Evolutionary conservation across 164 flowering plant genomes (phyloP), one percentile per base, ranked within the genome.

Genomic region (Protea cynaroides): DNA sequence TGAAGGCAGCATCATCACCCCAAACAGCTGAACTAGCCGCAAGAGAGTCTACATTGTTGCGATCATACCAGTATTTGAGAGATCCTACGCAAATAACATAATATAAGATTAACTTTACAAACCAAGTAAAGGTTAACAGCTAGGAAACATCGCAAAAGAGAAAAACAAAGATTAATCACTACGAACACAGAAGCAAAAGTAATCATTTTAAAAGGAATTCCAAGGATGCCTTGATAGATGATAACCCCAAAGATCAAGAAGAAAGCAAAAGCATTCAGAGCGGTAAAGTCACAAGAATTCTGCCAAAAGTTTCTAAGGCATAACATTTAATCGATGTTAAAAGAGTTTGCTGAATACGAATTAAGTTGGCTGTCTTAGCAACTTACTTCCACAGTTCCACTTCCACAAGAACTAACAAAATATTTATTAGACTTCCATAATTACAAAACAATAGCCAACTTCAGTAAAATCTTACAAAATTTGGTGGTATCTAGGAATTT

Each of bases 1-100:
- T 75, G 38, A 69, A 53, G 67, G 91, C 93, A 63, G 98, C 93
- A 76, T 84, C 87, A 71, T 94, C 98, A 76, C 86, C 73, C 98
- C 98, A 94, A 61, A 74, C 80, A 47, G 96, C 97, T 50, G 86
- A 75, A 19, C 72, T 77, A 15, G 96, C 69, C n/a, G 72, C 87
- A 49, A 78, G 38, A 67, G 68, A 64, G 64, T 86, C 84, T 62
- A 86, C 96, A 71, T 91, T 89, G 74, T 71, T 91, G 46, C 96
- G 86, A 56, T 84, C 84, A 64, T 78, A 71, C 98, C 98, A 94
- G 77, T 82, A 94, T 65, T 73, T 85, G 50, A 94, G 82, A 72
- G 95, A 85, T 53, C 95, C 98, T 93, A 75, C 19, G 4, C 53
- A 68, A 22, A 56, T 14, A 24, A 65, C 18, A 64, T 23, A 64